These are phyloP conservation scores for Daldinia caldariorum DNA, from an alignment of 495 filamentous ascomycete species.

Conservation along the genomic window DNA sequence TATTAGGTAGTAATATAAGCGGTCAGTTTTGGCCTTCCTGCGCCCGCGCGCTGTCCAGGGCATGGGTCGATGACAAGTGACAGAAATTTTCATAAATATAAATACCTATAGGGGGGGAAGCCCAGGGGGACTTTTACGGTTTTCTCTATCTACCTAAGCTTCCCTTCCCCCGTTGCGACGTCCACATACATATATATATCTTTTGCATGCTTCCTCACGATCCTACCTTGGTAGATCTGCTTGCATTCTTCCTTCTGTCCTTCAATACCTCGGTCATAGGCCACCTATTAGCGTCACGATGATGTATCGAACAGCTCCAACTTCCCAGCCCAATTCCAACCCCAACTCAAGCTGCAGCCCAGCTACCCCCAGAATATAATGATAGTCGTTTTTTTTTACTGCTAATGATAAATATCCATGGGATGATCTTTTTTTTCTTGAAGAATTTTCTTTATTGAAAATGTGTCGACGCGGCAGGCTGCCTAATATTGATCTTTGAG, in stretches of 20 bases:
- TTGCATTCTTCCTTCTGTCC: slow-evolving; percentile 5
- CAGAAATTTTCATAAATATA: slow-evolving; percentile 26
- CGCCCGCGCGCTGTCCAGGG: not conserved
- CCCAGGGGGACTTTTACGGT: not conserved
- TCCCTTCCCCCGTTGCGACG: slow-evolving; percentile 1
- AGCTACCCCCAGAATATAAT: not conserved
- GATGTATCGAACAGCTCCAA: not conserved
- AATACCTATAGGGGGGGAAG: slow-evolving; percentile 9
- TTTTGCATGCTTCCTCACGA: not conserved
- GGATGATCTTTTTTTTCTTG: not conserved
- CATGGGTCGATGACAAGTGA: slow-evolving; percentile 37
- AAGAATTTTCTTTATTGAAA: not conserved
- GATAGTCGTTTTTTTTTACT: not conserved
- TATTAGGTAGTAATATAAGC: slow-evolving; percentile 38
- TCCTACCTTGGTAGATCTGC: slow-evolving; percentile 5
- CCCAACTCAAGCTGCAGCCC: not conserved
- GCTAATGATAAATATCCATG: not conserved
- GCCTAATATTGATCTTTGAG: not conserved
- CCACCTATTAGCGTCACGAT: not conserved
- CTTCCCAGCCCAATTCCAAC: not conserved
- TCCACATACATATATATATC: slow-evolving; percentile 5
- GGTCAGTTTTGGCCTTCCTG: slow-evolving; percentile 26
- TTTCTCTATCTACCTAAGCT: not conserved
- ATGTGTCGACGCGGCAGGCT: not conserved
- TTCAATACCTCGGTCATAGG: slow-evolving; percentile 3